Evolutionary conservation across 768 basidiomycete species (phyloP), one percentile per base, ranked within the genome.

Genomic region (Mycena chlorophos): DNA sequence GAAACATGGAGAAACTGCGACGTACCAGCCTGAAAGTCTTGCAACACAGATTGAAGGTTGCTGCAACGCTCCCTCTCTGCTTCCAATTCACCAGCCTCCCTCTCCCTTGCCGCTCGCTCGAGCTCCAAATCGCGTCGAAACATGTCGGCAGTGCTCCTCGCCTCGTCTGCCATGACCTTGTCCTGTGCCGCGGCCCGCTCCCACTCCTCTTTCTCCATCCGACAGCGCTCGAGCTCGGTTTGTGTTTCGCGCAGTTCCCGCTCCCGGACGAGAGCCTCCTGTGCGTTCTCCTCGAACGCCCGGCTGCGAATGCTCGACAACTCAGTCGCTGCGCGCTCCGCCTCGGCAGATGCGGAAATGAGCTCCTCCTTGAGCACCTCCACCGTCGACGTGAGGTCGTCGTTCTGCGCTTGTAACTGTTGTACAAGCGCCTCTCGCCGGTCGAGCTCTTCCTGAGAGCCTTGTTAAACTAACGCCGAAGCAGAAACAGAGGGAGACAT

Each of bases 381-480:
- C 26, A 97, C 73, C 0, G 92, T 91, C 27, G 71, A 66, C 6
- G 74, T 68, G 16, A 94, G 77, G 65, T 91, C 87, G 5, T 91
- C 87, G 66, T 88, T 91, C 66, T 93, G 86, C 2, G 80, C 82
- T 2, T 82, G 86, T 25, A 99, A 74, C 56, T 87, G 83, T 55
- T 89, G 89, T 29, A 97, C 81, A 30, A 87, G 79, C 63, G 90
- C 87, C 67, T 94, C 94, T 58, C 92, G 81, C 60, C 94, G 82
- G 78, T 98, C 97, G 39, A 99, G 87, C 80, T 98, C 97, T 85
- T 98, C 97, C 96, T 99, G 48, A n/a, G 34, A 76, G n/a, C n/a
- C n/a, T n/a, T n/a, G n/a, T n/a, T 52, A 63, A 66, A 63, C 55
- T 61, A 56, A 48, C 16, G 29, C 17, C 45, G 29, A 56, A 37